phyloP scores from a whole-genome alignment of 306 rosid genomes.

The Castanea sativa region DNA sequence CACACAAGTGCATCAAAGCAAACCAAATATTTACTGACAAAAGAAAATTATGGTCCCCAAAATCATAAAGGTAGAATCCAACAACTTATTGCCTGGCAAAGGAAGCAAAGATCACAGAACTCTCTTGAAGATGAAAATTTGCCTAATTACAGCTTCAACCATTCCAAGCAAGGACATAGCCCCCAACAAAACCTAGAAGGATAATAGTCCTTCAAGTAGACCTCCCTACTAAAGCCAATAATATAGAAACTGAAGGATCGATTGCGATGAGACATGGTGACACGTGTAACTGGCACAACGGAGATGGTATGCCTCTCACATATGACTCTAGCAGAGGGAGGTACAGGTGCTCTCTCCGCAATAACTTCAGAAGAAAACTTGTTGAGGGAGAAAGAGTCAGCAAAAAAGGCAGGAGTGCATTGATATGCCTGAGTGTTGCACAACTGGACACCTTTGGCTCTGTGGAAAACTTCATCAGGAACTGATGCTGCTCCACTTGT shows the following conservation, averaged over 20 bases:
- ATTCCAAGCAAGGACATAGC: constrained; percentile 93
- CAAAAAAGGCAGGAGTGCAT: constrained; percentile 92
- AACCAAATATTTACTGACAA: neutral
- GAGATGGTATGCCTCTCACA: constrained; percentile 91
- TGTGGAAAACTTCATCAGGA: constrained; percentile 90
- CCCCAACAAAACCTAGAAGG: constrained; percentile 93
- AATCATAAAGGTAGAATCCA: neutral
- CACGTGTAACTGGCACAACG: constrained; percentile 82
- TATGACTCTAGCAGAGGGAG: constrained; percentile 73
- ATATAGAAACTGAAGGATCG: constrained; percentile 83
- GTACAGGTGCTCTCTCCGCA: constrained; percentile 71
- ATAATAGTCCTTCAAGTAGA: constrained; percentile 85
- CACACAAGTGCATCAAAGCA: neutral
- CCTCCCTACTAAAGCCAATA: constrained; percentile 72
- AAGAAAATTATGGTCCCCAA: neutral
- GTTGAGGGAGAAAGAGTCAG: constrained; percentile 88
- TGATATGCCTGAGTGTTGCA: constrained; percentile 96
- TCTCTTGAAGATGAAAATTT: constrained; percentile 2
- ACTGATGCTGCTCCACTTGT: constrained; percentile 95
- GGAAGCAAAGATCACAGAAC: neutral
- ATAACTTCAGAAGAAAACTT: constrained; percentile 91
- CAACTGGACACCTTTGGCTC: constrained; percentile 83
- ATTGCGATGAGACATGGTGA: constrained; percentile 71
- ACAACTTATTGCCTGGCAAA: neutral
- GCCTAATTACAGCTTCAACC: constrained; percentile 66